Conservation (phyloP, 768 basidiomycete genomes). For the Leccinum subtestaceum region DNA sequence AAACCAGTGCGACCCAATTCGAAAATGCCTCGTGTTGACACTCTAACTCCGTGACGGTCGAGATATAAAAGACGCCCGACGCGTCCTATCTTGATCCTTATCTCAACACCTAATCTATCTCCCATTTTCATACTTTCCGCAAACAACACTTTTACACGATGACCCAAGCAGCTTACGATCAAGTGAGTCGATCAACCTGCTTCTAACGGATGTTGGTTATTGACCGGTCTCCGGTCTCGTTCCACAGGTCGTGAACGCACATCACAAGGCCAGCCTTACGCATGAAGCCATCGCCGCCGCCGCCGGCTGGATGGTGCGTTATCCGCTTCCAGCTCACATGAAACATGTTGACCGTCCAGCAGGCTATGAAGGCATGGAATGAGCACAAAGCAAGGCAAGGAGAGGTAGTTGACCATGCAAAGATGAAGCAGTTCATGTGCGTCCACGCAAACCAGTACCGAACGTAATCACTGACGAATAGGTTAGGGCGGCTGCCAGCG, state of each 20-base stretch:
- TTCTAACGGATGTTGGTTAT: neutral
- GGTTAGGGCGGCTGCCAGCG: constrained; percentile 52
- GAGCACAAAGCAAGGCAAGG: constrained; percentile 51
- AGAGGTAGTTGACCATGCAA: constrained; percentile 44
- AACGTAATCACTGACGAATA: neutral
- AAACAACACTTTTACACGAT: constrained; percentile 8
- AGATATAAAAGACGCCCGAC: constrained; percentile 15
- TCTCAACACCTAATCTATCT: neutral
- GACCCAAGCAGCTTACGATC: constrained; percentile 14
- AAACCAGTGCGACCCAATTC: constrained; percentile 5
- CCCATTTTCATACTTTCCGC: neutral
- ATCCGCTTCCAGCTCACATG: neutral
- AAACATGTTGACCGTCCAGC: neutral
- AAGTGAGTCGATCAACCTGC: constrained; percentile 15
- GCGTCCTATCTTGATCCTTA: constrained; percentile 9
- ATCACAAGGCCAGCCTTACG: constrained; percentile 56
- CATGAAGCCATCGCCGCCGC: constrained; percentile 70
- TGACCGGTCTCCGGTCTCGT: neutral
- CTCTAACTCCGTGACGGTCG: too few relatives aligned
- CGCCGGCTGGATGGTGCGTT: constrained; percentile 56
- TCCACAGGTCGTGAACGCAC: constrained; percentile 43
- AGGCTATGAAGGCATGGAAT: constrained; percentile 67
- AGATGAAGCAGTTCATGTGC: constrained; percentile 50
- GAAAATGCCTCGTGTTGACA: neutral
- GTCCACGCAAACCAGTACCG: constrained; percentile 31